Evolutionary conservation across 345 rosid genomes (phyloP).

Genomic region (Sisymbrium altissimum): DNA sequence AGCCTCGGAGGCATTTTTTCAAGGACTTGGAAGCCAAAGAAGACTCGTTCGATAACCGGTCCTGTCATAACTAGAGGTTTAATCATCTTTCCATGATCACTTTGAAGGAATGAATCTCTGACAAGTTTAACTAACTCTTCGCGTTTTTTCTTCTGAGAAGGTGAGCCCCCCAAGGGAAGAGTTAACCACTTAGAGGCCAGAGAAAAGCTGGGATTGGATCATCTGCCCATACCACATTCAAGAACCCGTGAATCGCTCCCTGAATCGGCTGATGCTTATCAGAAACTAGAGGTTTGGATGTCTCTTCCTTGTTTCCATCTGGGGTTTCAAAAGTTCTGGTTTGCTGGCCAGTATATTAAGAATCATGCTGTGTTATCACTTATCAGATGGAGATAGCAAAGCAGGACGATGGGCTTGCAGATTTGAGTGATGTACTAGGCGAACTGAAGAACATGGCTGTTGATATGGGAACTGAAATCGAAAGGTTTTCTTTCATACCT

Average conservation of each 20-base stretch:
- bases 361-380: slow-evolving; percentile 37
- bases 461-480: slow-evolving; percentile 84
- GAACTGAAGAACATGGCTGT: slow-evolving; percentile 82
- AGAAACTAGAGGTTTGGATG: slow-evolving; percentile 71
- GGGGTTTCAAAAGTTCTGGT: neutral
- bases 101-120: neutral
- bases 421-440: slow-evolving; percentile 63
- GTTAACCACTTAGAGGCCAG: slow-evolving; percentile 58
- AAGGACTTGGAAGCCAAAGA: slow-evolving; percentile 91
- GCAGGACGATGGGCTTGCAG: slow-evolving; percentile 78
- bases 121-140: neutral
- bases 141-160: neutral
- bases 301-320: neutral
- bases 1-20: slow-evolving; percentile 86
- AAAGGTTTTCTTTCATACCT: slow-evolving; percentile 38
- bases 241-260: slow-evolving; percentile 36
- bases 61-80: slow-evolving; percentile 67
- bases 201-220: slow-evolving; percentile 72
- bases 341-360: neutral
- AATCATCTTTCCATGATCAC: neutral
- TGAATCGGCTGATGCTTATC: slow-evolving; percentile 53
- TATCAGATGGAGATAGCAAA: slow-evolving; percentile 69
- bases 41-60: slow-evolving; percentile 57
- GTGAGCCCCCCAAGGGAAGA: slow-evolving; percentile 41
- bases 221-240: slow-evolving; percentile 39